phyloP scores from a whole-genome alignment of 1,284 basidiomycete species.

The Wallemia ichthyophaga region DNA sequence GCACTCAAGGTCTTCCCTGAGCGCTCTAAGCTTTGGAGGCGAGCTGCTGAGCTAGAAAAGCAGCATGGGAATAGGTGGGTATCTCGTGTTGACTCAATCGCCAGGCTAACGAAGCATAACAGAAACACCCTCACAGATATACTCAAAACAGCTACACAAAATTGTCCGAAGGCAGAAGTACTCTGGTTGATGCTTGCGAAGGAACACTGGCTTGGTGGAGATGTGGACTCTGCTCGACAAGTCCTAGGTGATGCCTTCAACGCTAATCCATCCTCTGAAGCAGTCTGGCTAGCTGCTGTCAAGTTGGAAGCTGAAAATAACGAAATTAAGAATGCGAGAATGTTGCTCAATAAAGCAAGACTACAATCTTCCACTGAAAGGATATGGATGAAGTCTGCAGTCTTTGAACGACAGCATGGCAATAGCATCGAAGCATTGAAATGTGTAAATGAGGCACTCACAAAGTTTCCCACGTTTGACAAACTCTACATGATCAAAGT shows the following conservation, averaged over 20 bases:
- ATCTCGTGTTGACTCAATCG: conserved; percentile 2
- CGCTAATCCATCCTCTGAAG: conserved; percentile 82
- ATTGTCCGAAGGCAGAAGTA: conserved; percentile 77
- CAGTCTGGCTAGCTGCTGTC: conserved; percentile 87
- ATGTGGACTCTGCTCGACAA: conserved; percentile 56
- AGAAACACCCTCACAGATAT: conserved; percentile 57
- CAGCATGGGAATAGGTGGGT: conserved; percentile 43
- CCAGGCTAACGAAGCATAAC: conserved; percentile 2
- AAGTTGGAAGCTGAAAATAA: conserved; percentile 86
- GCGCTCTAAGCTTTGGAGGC: conserved; percentile 48
- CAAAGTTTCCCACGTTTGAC: conserved; percentile 53
- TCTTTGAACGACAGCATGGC: conserved; percentile 71
- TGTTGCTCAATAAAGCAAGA: conserved; percentile 60
- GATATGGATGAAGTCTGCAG: conserved; percentile 97
- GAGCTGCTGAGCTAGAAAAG: conserved; percentile 75
- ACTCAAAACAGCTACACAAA: conserved; percentile 47
- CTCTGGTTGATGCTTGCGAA: conserved; percentile 94
- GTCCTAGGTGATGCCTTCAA: conserved; percentile 72
- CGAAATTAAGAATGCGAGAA: conserved; percentile 50
- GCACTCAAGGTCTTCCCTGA: conserved; percentile 76
- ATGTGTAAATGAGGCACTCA: conserved; percentile 39
- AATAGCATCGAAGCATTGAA: conserved; percentile 38
- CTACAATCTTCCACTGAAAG: conserved; percentile 65
- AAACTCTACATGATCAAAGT: conserved; percentile 94
- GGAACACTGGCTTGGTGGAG: conserved; percentile 67